phyloP scores from a whole-genome alignment of 78 protist species.

The Acrasis kona region DNA sequence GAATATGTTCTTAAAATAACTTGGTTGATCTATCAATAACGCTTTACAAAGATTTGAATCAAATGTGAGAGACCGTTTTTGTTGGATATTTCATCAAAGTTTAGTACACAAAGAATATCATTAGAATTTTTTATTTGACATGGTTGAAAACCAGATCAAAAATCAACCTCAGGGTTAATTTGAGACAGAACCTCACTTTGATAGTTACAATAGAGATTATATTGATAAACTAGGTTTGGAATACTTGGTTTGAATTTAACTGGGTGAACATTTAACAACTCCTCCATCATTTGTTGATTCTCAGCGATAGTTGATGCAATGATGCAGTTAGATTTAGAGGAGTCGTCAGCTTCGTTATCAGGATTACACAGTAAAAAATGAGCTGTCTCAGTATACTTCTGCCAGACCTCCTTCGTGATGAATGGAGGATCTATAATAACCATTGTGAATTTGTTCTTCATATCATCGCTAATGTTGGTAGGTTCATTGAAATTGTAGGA shows the following conservation, averaged over 20 bases:
- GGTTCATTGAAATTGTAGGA: constrained; percentile 35
- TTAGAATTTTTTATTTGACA: no score
- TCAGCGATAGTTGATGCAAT: constrained; percentile 19
- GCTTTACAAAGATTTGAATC: no score
- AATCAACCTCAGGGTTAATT: no score
- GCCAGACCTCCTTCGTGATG: constrained; percentile 41
- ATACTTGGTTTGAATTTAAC: constrained; percentile 21
- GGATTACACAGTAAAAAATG: neutral
- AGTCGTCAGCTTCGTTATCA: no score
- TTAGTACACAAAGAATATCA: no score
- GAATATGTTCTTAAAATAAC: no score
- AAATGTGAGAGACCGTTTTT: no score
- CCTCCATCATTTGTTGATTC: constrained; percentile 13
- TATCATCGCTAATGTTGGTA: neutral
- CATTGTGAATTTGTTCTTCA: neutral
- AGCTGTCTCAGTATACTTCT: neutral
- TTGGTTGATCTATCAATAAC: no score
- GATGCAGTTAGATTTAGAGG: neutral
- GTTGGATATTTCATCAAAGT: no score
- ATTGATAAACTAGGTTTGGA: constrained; percentile 40
- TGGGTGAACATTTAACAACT: neutral
- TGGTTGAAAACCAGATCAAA: no score
- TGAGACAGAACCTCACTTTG: no score
- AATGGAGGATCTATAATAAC: constrained; percentile 48
- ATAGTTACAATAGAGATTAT: no score